Evolutionary conservation across 345 rosid genomes (phyloP).

Genomic region (Citrus cavaleriei): DNA sequence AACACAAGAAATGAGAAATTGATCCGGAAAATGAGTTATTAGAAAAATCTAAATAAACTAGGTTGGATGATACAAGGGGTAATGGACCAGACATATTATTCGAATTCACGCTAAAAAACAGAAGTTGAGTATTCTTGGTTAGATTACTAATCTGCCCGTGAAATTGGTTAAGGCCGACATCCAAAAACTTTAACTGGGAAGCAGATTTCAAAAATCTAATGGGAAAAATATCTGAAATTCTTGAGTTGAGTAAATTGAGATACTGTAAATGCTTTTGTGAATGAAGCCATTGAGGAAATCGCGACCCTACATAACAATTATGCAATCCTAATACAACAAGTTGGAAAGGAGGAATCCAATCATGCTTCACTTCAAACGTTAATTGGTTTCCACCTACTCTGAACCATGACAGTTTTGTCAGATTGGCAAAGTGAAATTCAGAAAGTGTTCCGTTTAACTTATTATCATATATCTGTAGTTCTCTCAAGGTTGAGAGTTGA

Average conservation of each 20-base stretch:
- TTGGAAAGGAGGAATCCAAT: constrained; percentile 34
- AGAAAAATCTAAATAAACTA: constrained; percentile 29
- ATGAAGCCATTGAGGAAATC: constrained; percentile 31
- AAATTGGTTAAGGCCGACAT: constrained; percentile 27
- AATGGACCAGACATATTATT: constrained; percentile 15
- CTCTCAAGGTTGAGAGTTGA: background rate
- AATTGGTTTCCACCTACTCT: constrained; percentile 8
- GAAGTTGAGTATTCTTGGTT: background rate
- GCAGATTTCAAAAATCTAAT: background rate
- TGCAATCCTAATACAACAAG: constrained; percentile 10
- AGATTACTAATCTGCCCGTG: constrained; percentile 24
- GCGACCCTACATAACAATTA: constrained; percentile 26
- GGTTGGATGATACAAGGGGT: constrained; percentile 6
- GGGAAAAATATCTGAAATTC: constrained; percentile 22
- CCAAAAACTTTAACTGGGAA: background rate
- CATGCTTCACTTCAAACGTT: constrained; percentile 7
- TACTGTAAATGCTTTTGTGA: background rate
- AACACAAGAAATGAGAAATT: constrained; percentile 21
- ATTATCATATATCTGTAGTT: background rate
- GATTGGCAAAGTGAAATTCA: constrained; percentile 24
- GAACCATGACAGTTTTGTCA: constrained; percentile 3
- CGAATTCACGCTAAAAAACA: constrained; percentile 17
- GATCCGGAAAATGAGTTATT: constrained; percentile 33
- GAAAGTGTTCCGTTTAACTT: constrained; percentile 2
- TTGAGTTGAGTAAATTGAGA: constrained; percentile 29